Evolutionary conservation across 208 protist genomes (phyloP), one percentile per base, ranked within the genome.

Genomic region (Entamoeba dispar): DNA sequence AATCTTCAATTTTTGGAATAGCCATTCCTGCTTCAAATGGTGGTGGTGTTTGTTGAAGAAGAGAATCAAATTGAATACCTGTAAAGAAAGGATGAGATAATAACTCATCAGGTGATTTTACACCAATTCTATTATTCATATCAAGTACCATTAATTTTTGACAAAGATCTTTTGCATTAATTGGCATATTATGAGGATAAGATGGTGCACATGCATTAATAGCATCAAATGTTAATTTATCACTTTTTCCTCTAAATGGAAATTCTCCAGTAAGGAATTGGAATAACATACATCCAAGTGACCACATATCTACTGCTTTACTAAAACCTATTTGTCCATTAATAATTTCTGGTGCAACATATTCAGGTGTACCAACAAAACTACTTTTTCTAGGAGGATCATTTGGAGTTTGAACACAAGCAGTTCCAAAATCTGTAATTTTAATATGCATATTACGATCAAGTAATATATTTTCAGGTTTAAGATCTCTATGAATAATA

Each of bases 401-500:
- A 27, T 69, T 22, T 14, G 55, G 55, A 14, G 55, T 27, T 69
- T 69, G 55, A 14, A 69, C 55, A 69, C 55, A 69, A 69, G 55
- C 55, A 14, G 55, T 69, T 69, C 94, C 93, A 92, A 94, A 94
- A 93, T 95, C 94, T 12, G 61, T 92, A 3, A 95, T n/a, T 61
- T 94, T 94, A 3, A 93, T 12, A 22, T 43, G 22, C 19, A 49
- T 92, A 2, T 86, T 31, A 55, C n/a, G 4, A 86, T 34, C 97
- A 49, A 98, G 93, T 5, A 98, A 95, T 57, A 98, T 97, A 93
- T 98, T 98, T 31, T 98, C 97, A 2, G 97, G 97, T 94, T 98
- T 98, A 27, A 98, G 94, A 93, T 98, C 97, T 91, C 97, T 97
- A 93, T 98, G 97, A 12, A 98, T 93, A 93, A 98, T 97, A 77